Base-by-base conservation (phyloP, 345 rosid species). In the Aquilaria malaccensis region DNA sequence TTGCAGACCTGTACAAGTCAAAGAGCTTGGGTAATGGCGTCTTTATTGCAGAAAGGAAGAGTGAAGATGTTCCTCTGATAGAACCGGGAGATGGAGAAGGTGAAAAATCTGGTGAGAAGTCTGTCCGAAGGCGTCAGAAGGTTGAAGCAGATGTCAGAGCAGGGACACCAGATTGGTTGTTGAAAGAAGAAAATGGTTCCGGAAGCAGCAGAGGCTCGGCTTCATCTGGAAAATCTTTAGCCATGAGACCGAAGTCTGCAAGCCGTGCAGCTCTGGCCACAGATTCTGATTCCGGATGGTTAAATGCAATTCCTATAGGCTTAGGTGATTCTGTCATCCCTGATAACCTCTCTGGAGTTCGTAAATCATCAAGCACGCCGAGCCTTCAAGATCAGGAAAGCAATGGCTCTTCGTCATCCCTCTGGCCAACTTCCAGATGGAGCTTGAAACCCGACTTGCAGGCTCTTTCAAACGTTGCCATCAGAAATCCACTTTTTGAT, bases 321-420 rank as follows among this genome's bases (percentile, higher is more conserved):
- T 10, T 65, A 55, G 85, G 79, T 52, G 86, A 81, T 62, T 63
- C 77, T 46, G 47, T 63, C 29, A 72, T 74, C 29, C 57, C 73
- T 9, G 80, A 79, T 30, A 78, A 61, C 33, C 55, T 59, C 30
- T 65, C 48, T 7, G 75, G 74, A 49, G 81, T 84, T 46, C 79
- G 72, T 47, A 81, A 79, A 70, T 80, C 89, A 29, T 79, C 86
- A 13, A 84, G 89, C 79, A 70, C 82, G 6, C 69, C 89, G 13
- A 79, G 76, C 67, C 62, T 84, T 50, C 79, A 70, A 14, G 85
- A 81, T 33, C 79, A 68, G 59, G 89, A 81, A 12, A 69, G 43
- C 43, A 37, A 60, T 50, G 62, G 49, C 45, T 58, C 53, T 56
- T 58, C 64, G 47, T 71, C 80, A 50, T 80, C 76, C 13, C 55